A percentile compares a stretch with the other conserved stretches of the same genome.
phyloP scores from a whole-genome alignment of 805 yeast species.

The Yarrowia sp. region DNA sequence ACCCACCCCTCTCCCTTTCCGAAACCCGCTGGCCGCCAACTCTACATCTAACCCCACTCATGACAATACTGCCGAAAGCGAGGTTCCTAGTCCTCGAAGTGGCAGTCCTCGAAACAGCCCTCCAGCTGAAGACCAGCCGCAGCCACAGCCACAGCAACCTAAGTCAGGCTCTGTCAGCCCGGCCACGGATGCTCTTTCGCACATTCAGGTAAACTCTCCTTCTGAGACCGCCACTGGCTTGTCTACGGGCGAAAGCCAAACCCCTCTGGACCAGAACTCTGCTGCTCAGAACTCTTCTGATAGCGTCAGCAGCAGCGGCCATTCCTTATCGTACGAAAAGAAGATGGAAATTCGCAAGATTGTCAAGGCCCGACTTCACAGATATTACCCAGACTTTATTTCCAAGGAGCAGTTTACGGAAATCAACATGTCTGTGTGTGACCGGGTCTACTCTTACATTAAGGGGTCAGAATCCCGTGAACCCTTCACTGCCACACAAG shows the following conservation, averaged over 20 bases:
- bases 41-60: not conserved
- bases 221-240: not conserved
- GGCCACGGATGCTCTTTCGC: not conserved
- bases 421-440: conserved; percentile 61
- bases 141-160: not conserved
- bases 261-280: not conserved
- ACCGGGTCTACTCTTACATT: conserved; percentile 45
- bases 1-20: not conserved
- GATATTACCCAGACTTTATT: conserved; percentile 42
- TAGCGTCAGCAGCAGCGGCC: not conserved
- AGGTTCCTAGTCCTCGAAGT: conserved; percentile 5
- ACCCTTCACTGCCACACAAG: not conserved
- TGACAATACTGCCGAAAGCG: not conserved
- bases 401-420: conserved; percentile 49
- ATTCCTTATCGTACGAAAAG: not conserved
- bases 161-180: not conserved
- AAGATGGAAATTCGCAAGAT: not conserved
- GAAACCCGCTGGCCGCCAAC: not conserved
- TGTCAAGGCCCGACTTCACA: conserved; percentile 22
- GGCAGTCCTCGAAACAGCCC: conserved; percentile 5
- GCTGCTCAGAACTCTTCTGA: not conserved
- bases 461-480: conserved; percentile 21
- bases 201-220: not conserved
- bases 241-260: not conserved
- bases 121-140: not conserved